phyloP scores from a whole-genome alignment of 1,139 yeast genomes.

The Geotrichum cucujoidarum region DNA sequence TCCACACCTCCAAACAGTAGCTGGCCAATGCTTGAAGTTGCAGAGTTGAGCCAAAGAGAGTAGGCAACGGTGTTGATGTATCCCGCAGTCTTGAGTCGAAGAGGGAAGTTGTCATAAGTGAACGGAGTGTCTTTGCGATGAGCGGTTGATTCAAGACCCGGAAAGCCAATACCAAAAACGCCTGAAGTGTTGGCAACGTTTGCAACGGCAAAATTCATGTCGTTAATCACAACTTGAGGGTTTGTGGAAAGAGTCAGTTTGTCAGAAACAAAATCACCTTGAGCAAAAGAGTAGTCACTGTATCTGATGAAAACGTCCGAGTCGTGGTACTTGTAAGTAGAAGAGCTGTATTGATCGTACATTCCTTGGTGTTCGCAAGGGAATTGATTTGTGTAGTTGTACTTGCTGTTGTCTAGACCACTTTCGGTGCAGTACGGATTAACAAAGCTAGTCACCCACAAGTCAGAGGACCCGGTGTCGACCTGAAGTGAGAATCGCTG shows the following conservation, averaged over 20 bases:
- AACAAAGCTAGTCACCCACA: slow-evolving; percentile 18
- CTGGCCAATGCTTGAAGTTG: slow-evolving; percentile 43
- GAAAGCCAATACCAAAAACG: slow-evolving; percentile 20
- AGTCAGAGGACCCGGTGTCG: slow-evolving; percentile 19
- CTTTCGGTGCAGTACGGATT: slow-evolving; percentile 26
- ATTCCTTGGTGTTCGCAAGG: slow-evolving; percentile 26
- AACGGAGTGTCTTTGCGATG: slow-evolving; percentile 11
- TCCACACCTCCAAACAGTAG: slow-evolving; percentile 60
- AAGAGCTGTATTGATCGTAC: slow-evolving; percentile 23
- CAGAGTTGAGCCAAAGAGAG: slow-evolving; percentile 49
- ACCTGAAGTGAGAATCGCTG: slow-evolving; percentile 18
- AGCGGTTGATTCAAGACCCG: slow-evolving; percentile 18
- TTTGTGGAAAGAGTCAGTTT: slow-evolving; percentile 8
- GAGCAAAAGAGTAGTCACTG: slow-evolving; percentile 57
- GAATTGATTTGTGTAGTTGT: slow-evolving; percentile 22
- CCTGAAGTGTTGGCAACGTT: slow-evolving; percentile 19
- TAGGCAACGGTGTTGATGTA: slow-evolving; percentile 46
- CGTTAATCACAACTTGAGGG: slow-evolving; percentile 10
- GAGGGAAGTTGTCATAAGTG: slow-evolving; percentile 17
- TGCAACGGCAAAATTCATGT: slow-evolving; percentile 17
- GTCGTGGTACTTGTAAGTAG: slow-evolving; percentile 21
- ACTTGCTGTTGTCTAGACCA: slow-evolving; percentile 20
- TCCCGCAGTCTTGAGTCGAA: slow-evolving; percentile 33
- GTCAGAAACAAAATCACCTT: slow-evolving; percentile 50
- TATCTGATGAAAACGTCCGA: slow-evolving; percentile 46